Evolutionary conservation across 176 grass and related monocot genomes (phyloP).

Genomic region (Eremochloa ophiuroides): DNA sequence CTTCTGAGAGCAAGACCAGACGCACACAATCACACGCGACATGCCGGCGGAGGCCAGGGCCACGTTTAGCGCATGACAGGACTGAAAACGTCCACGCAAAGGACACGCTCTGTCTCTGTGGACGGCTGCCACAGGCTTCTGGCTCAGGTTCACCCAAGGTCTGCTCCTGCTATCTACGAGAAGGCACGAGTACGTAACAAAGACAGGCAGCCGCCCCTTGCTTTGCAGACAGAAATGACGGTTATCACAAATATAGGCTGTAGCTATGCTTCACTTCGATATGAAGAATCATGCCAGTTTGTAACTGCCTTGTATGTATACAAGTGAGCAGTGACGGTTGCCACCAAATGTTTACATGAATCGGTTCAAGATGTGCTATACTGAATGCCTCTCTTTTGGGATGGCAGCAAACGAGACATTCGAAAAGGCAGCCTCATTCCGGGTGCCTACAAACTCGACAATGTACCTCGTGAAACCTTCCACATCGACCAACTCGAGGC

Average conservation of each 20-base stretch:
- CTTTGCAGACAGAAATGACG: not conserved
- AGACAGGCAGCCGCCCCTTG: not conserved
- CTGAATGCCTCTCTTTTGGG: not conserved
- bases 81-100: not conserved
- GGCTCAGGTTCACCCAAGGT: not conserved
- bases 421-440: slow-evolving; percentile 35
- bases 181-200: not conserved
- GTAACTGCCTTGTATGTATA: not conserved
- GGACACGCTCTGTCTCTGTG: not conserved
- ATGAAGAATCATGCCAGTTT: not conserved
- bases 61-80: not conserved
- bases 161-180: not conserved
- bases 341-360: not conserved
- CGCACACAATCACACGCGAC: not conserved
- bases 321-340: not conserved
- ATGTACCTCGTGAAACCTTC: slow-evolving; percentile 43
- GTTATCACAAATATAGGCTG: not conserved
- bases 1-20: not conserved
- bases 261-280: not conserved
- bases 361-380: not conserved
- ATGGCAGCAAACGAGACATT: slow-evolving; percentile 41
- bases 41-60: not conserved
- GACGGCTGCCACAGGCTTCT: not conserved
- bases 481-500: slow-evolving; percentile 33
- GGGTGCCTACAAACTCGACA: slow-evolving; percentile 43